phyloP scores from a whole-genome alignment of 2,329 filamentous ascomycete genomes.

The Hymenoscyphus linearis region DNA sequence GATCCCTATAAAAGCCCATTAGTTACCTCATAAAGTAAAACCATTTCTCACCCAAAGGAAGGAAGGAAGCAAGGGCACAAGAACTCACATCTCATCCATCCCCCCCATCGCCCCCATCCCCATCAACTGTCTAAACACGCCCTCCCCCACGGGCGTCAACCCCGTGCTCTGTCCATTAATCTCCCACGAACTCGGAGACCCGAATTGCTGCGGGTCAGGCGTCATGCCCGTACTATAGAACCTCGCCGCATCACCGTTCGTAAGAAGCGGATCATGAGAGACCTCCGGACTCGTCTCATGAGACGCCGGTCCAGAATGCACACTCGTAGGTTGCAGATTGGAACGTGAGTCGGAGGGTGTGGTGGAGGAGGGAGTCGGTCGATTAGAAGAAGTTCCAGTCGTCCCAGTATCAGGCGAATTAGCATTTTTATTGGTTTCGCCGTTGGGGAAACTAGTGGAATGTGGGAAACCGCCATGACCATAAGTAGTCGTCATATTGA shows the following conservation, averaged over 20 bases:
- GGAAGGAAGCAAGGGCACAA: too few relatives aligned
- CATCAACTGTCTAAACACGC: constrained; percentile 52
- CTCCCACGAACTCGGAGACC: constrained; percentile 40
- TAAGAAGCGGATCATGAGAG: constrained; percentile 22
- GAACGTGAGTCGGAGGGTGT: constrained; percentile 38
- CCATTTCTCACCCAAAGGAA: too few relatives aligned
- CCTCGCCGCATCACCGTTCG: constrained; percentile 26
- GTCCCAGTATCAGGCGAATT: constrained; percentile 18
- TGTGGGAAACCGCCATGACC: constrained; percentile 19
- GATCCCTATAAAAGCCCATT: constrained; percentile 23
- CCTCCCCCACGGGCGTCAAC: constrained; percentile 52
- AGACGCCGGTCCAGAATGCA: constrained; percentile 39
- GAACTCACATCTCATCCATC: constrained; percentile 54
- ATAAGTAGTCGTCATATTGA: constrained; percentile 18
- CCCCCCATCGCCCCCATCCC: constrained; percentile 51
- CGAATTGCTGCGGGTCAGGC: constrained; percentile 37
- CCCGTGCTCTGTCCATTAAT: constrained; percentile 35
- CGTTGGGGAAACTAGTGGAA: constrained; percentile 37
- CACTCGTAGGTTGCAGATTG: constrained; percentile 21
- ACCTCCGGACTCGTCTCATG: constrained; percentile 49
- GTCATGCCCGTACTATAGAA: constrained; percentile 35
- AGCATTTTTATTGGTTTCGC: constrained; percentile 36
- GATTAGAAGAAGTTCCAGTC: constrained; percentile 35
- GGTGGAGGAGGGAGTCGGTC: constrained; percentile 57
- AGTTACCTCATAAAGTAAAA: too few relatives aligned